A percentile compares a stretch with the other conserved stretches of the same genome.
phyloP scores from a whole-genome alignment of 2,329 filamentous ascomycete genomes.

The Exophiala phaeomuriformis region DNA sequence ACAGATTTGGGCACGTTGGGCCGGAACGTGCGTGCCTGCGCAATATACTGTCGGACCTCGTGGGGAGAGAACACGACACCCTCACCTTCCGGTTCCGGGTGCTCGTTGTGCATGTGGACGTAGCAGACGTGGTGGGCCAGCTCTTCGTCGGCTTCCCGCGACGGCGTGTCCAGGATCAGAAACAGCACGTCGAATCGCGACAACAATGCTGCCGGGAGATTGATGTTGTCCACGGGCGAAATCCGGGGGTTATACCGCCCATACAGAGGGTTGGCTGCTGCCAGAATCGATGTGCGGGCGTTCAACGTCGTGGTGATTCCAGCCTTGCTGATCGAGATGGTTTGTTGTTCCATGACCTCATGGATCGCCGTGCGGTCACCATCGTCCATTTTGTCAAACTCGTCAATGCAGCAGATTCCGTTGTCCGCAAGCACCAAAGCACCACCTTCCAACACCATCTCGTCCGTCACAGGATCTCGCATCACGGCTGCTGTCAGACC shows the following conservation, averaged over 20 bases:
- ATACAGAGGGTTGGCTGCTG: slow-evolving; percentile 93
- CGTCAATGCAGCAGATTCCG: slow-evolving; percentile 76
- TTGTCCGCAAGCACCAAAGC: slow-evolving; percentile 73
- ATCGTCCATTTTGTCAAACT: slow-evolving; percentile 83
- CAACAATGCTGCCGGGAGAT: slow-evolving; percentile 90
- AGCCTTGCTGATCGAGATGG: slow-evolving; percentile 77
- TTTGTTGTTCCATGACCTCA: slow-evolving; percentile 85
- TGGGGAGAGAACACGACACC: slow-evolving; percentile 80
- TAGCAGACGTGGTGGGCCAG: slow-evolving; percentile 91
- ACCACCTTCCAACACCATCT: slow-evolving; percentile 72
- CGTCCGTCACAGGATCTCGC: slow-evolving; percentile 69
- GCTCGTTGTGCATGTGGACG: slow-evolving; percentile 93
- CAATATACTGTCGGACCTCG: slow-evolving; percentile 93
- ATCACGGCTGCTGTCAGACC: slow-evolving; percentile 76
- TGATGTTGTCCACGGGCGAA: slow-evolving; percentile 97
- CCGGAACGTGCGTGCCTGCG: slow-evolving; percentile 80
- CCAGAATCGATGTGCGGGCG: slow-evolving; percentile 88
- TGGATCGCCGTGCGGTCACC: slow-evolving; percentile 71
- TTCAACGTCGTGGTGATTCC: slow-evolving; percentile 96
- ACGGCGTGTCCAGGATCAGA: slow-evolving; percentile 89
- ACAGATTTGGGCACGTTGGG: slow-evolving; percentile 77
- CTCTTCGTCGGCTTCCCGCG: slow-evolving; percentile 82
- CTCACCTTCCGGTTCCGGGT: slow-evolving; percentile 65
- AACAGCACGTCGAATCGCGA: slow-evolving; percentile 97
- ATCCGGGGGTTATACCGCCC: slow-evolving; percentile 96